These are phyloP conservation scores for Brasenia schreberi DNA, from an alignment of 164 flowering plant genomes.

Conservation along the genomic window DNA sequence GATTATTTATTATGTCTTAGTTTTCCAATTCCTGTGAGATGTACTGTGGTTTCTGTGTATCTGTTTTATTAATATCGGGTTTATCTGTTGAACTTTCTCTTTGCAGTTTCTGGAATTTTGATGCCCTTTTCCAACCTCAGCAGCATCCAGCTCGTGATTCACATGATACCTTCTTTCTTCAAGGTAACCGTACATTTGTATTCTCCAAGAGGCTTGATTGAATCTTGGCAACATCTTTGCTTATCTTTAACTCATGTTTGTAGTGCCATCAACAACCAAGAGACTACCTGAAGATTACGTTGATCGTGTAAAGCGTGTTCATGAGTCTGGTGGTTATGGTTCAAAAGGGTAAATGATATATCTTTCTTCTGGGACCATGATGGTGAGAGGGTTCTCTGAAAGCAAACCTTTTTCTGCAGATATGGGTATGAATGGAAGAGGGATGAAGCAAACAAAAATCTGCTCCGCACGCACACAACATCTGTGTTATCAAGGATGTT, in stretches of 20 bases:
- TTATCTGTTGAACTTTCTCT: neutral
- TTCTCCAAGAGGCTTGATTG: no score
- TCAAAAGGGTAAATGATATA: conserved; percentile 63
- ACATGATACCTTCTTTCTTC: conserved; percentile 88
- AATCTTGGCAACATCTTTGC: neutral
- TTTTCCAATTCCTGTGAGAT: no score
- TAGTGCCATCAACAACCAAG: conserved; percentile 75
- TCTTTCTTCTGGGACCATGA: neutral
- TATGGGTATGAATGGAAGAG: conserved; percentile 90
- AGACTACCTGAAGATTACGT: conserved; percentile 88
- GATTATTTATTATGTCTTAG: no score
- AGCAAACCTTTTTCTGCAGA: conserved; percentile 19
- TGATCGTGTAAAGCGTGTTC: conserved; percentile 69
- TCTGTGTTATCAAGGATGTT: conserved; percentile 96
- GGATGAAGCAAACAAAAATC: conserved; percentile 88
- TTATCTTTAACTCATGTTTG: neutral
- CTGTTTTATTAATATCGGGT: neutral
- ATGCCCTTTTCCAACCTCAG: conserved; percentile 92
- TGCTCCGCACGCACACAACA: conserved; percentile 91
- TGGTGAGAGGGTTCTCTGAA: neutral
- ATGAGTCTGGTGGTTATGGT: conserved; percentile 87
- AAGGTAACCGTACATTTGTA: conserved; percentile 24
- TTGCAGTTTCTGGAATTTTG: conserved; percentile 95
- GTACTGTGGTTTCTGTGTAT: no score
- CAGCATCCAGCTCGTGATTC: conserved; percentile 99